A percentile compares a stretch with the other conserved stretches of the same genome.
Evolutionary conservation across 1,139 yeast species (phyloP).

Genomic region (Magnusiomyces suaveolens): DNA sequence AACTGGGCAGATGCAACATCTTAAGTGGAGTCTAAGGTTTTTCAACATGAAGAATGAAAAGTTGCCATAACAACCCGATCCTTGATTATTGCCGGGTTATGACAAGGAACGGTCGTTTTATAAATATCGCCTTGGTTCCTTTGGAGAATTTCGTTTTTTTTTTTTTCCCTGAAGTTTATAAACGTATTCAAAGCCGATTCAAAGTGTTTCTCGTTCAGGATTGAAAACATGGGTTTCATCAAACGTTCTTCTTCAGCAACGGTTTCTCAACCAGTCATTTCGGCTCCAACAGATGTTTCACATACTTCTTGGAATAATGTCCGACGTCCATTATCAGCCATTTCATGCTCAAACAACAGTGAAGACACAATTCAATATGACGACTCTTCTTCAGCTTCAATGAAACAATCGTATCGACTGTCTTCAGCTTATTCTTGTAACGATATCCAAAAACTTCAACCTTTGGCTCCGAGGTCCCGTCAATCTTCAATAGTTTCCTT

Average conservation of each 20-base stretch:
- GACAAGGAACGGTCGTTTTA: background rate
- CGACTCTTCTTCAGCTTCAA: too few relatives aligned
- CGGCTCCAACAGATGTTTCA: background rate
- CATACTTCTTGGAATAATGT: conserved; percentile 1
- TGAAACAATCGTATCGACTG: too few relatives aligned
- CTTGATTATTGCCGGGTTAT: background rate
- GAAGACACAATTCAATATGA: too few relatives aligned
- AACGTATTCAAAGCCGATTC: background rate
- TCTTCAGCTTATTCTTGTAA: background rate
- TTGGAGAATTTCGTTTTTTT: background rate
- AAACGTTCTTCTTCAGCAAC: background rate
- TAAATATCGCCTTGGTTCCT: background rate
- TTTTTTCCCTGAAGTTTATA: background rate
- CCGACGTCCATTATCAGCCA: background rate
- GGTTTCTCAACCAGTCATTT: background rate
- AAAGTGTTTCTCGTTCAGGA: too few relatives aligned
- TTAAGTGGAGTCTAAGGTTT: background rate
- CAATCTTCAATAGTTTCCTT: background rate
- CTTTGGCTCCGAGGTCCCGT: background rate
- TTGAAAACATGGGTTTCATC: conserved; percentile 1
- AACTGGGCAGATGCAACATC: background rate
- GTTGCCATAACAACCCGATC: background rate
- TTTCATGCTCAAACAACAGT: background rate
- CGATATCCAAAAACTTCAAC: background rate
- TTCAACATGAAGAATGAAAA: background rate